Evolutionary conservation across 352 stramenopile species (phyloP).

Genomic region (Pythium aristosporum): DNA sequence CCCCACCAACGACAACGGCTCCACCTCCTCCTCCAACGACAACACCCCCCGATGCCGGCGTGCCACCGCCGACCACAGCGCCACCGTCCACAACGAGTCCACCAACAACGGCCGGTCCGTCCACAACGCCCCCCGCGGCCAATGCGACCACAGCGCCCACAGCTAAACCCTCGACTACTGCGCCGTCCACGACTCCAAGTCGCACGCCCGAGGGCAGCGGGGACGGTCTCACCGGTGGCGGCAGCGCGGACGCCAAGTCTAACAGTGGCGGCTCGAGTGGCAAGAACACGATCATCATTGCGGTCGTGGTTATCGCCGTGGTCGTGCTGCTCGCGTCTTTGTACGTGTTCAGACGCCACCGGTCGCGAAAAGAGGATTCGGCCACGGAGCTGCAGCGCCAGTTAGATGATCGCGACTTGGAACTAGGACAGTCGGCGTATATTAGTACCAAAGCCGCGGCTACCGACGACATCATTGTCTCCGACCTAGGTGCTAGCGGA

Average conservation of each 20-base stretch:
- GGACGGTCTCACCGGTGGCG: neutral
- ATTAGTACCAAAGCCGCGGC: constrained; percentile 8
- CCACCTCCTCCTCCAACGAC: neutral
- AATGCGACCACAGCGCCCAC: too few relatives aligned
- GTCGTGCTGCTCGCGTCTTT: constrained; percentile 20
- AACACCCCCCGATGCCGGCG: neutral
- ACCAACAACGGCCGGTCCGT: neutral
- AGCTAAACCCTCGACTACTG: neutral
- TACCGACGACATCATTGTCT: neutral
- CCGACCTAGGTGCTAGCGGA: too few relatives aligned
- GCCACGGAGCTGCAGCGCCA: constrained; percentile 14
- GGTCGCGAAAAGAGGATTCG: constrained; percentile 10
- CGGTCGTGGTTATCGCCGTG: constrained; percentile 11
- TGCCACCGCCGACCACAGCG: neutral
- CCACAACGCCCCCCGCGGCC: constrained; percentile 1
- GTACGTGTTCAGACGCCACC: constrained; percentile 19
- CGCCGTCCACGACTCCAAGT: neutral
- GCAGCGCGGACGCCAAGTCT: neutral
- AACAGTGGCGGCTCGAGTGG: neutral
- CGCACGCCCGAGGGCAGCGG: neutral
- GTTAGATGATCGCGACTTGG: constrained; percentile 14
- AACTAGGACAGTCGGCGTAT: constrained; percentile 20
- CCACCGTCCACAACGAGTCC: neutral
- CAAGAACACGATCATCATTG: constrained; percentile 22
- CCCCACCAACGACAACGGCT: neutral